phyloP scores from a whole-genome alignment of 116 monocot genomes.

The Iris pallida region DNA sequence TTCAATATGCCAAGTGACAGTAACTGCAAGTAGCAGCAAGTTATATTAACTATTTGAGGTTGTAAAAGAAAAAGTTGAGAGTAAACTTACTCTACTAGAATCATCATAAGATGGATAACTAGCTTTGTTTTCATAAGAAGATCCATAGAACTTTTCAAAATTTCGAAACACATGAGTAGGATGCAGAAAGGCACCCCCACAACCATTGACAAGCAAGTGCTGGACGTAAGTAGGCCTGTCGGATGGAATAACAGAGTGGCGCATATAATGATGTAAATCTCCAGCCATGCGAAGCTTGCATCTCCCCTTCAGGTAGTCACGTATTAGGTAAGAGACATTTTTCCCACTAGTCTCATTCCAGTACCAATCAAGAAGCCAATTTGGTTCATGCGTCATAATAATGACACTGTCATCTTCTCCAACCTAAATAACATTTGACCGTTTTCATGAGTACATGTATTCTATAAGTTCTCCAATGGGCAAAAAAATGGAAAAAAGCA shows the following conservation, averaged over 20 bases:
- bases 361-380: conserved; percentile 96
- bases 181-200: conserved; percentile 92
- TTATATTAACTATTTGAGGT: too few relatives aligned
- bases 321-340: conserved; percentile 71
- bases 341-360: conserved; percentile 69
- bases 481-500: background rate
- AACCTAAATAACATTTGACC: conserved; percentile 34
- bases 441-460: background rate
- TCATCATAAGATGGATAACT: conserved; percentile 83
- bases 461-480: background rate
- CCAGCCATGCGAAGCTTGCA: conserved; percentile 88
- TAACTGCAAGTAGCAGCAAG: background rate
- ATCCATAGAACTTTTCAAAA: conserved; percentile 58
- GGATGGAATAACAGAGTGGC: conserved; percentile 59
- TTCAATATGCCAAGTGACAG: too few relatives aligned
- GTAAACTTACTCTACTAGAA: conserved; percentile 61
- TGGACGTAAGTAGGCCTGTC: conserved; percentile 48
- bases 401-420: conserved; percentile 73
- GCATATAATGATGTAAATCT: conserved; percentile 92
- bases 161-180: conserved; percentile 83
- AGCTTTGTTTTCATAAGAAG: conserved; percentile 59
- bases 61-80: background rate
- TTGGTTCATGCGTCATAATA: conserved; percentile 90
- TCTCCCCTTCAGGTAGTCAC: conserved; percentile 73
- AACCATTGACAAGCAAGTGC: conserved; percentile 89